Evolutionary conservation across 2,329 filamentous ascomycete species (phyloP), one percentile per base, ranked within the genome.

Genomic region (Arachnopeziza araneosa): DNA sequence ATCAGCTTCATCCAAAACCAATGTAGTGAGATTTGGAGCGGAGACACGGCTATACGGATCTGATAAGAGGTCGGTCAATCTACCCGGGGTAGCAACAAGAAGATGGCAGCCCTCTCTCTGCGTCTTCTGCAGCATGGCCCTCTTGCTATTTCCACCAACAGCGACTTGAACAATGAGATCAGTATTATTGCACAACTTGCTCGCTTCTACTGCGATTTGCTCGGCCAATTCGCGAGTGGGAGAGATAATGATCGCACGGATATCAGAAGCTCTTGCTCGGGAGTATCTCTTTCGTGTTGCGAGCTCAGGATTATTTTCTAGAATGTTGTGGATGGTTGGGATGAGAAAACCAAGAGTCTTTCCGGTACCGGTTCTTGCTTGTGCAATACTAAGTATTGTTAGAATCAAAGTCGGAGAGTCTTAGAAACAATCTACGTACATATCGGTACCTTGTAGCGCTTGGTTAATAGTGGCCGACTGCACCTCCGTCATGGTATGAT

Each of bases 1-100:
- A 76, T 99, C 95, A 68, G 95, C 95, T 80, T 99, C 95, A 70
- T 99, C 95, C 56, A 99, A 86, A 66, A 98, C 92, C 58, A 99
- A 80, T 67, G 95, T 95, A 71, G 90, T 90, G 79, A 98, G 87
- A 73, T 90, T 87, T 17, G 70, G 69, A 22, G 71, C 71, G 30
- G 56, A 44, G 10, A 73, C 63, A 51, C 67, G 80, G 59, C 70
- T 72, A 56, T 66, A 67, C 64, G 83, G 77, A 66, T 90, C 87
- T 30, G 88, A 76, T 32, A 90, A 77, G 63, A 87, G 81, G 73
- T 99, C 95, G 69, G 89, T 82, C 55, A 98, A 78, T 66, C 95
- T 88, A 36, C 95, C 95, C 0, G 95, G 93, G 0, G 95, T 98
- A 59, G 88, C 95, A 56, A 99, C 85, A 54, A 99, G 81, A 53